These are phyloP conservation scores for Solanum chilense DNA, from an alignment of 257 asterid species.

Conservation along the genomic window DNA sequence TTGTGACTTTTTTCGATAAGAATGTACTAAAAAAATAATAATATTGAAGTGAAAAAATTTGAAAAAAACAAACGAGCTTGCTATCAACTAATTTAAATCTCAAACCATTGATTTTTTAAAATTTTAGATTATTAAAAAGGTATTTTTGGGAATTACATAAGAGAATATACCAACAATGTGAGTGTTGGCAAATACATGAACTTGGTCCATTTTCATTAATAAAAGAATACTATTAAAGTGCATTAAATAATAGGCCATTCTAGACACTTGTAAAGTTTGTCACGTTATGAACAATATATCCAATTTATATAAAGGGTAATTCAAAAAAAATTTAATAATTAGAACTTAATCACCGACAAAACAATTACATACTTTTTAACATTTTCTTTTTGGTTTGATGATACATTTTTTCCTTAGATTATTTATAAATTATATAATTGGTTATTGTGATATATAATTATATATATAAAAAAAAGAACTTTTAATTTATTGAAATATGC, in stretches of 20 bases:
- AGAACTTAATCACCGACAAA: not conserved
- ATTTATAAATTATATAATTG: not conserved
- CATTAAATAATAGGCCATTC: not conserved
- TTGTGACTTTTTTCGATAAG: not conserved
- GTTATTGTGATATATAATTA: not conserved
- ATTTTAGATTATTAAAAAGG: not conserved
- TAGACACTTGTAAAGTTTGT: not conserved
- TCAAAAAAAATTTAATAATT: not conserved
- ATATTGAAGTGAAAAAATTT: not conserved
- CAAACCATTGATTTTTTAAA: not conserved
- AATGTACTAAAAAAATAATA: not conserved
- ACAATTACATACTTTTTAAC: not conserved
- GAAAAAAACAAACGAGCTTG: not conserved
- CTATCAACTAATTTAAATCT: not conserved
- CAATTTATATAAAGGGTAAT: not conserved
- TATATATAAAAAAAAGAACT: too few species aligned
- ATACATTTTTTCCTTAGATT: not conserved
- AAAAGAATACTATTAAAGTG: not conserved
- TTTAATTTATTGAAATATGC: not conserved
- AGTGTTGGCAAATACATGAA: not conserved
- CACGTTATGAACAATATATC: not conserved
- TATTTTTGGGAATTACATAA: not conserved
- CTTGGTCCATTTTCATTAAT: not conserved
- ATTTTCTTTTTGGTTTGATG: not conserved
- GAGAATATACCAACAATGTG: not conserved